Percentiles rank a stretch among this genome's conserved stretches.
Conservation (phyloP, 106 monocot genomes). For the Dendrobium officinale region DNA sequence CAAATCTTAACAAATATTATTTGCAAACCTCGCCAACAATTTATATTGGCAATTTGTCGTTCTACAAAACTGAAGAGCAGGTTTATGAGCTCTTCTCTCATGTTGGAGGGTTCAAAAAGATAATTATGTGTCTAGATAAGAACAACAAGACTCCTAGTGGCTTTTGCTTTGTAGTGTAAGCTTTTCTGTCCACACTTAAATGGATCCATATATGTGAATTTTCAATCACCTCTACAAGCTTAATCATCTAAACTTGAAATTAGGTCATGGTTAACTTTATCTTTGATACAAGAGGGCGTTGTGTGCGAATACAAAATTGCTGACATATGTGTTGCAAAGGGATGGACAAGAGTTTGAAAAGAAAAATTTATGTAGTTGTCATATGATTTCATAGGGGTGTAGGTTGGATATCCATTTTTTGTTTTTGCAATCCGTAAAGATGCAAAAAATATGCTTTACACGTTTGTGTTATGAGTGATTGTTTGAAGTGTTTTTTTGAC, state of each 20-base stretch:
- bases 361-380: neutral
- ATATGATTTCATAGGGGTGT: neutral
- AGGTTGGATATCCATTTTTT: neutral
- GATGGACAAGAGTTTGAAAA: neutral
- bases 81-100: conserved; percentile 92
- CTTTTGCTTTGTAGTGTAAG: conserved; percentile 96
- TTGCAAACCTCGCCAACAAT: conserved; percentile 65
- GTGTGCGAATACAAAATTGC: neutral
- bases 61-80: conserved; percentile 99
- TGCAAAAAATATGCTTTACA: neutral
- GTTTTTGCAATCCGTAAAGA: neutral
- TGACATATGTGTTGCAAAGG: neutral
- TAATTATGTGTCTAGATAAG: conserved; percentile 95
- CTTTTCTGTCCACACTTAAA: neutral
- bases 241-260: neutral
- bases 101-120: conserved; percentile 97
- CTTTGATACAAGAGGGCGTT: neutral
- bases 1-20: too few relatives aligned
- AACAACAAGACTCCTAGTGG: conserved; percentile 94
- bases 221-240: neutral
- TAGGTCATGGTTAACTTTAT: neutral
- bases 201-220: neutral
- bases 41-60: conserved; percentile 87
- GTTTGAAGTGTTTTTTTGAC: neutral
- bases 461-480: neutral